Evolutionary conservation across 2,329 filamentous ascomycete genomes (phyloP).

Genomic region (Fusarium pilosicola): DNA sequence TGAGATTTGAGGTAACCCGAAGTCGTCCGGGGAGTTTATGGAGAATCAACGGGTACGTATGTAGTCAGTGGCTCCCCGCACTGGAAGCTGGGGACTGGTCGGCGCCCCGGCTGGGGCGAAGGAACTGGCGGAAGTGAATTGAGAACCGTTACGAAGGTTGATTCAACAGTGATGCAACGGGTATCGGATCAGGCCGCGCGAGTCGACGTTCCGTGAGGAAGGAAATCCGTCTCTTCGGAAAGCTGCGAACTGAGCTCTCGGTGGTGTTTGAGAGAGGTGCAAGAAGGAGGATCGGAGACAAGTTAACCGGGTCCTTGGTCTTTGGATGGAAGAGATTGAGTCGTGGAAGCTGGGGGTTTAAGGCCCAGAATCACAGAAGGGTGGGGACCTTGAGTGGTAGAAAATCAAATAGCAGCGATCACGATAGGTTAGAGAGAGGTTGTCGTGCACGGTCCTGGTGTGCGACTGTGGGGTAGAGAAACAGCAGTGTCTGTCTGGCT

Average conservation of each 20-base stretch:
- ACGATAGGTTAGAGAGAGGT: slow-evolving; percentile 42
- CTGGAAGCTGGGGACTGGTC: slow-evolving; percentile 35
- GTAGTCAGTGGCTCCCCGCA: slow-evolving; percentile 44
- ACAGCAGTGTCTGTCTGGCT: slow-evolving; percentile 13
- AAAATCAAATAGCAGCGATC: slow-evolving; percentile 37
- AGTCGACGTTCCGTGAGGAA: slow-evolving; percentile 1
- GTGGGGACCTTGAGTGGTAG: slow-evolving; percentile 33
- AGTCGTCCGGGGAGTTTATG: slow-evolving; percentile 35
- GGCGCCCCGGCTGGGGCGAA: slow-evolving; percentile 35
- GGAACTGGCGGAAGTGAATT: slow-evolving; percentile 22
- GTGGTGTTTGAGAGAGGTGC: slow-evolving; percentile 21
- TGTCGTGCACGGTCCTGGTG: slow-evolving; percentile 33
- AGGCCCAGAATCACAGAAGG: slow-evolving; percentile 28
- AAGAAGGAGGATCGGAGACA: slow-evolving; percentile 34
- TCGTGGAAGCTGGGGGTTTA: slow-evolving; percentile 44
- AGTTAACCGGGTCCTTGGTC: slow-evolving; percentile 23
- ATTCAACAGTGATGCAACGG: slow-evolving; percentile 2
- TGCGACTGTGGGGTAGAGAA: slow-evolving; percentile 45
- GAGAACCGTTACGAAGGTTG: slow-evolving; percentile 10
- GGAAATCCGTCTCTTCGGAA: slow-evolving; percentile 1
- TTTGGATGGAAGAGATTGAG: slow-evolving; percentile 38
- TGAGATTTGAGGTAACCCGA: slow-evolving; percentile 30
- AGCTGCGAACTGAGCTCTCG: slow-evolving; percentile 11
- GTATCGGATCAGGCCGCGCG: background rate
- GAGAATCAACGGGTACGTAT: slow-evolving; percentile 40